These are phyloP conservation scores for Aspergillus niger DNA, from an alignment of 2,329 filamentous ascomycete species.

Conservation along the genomic window DNA sequence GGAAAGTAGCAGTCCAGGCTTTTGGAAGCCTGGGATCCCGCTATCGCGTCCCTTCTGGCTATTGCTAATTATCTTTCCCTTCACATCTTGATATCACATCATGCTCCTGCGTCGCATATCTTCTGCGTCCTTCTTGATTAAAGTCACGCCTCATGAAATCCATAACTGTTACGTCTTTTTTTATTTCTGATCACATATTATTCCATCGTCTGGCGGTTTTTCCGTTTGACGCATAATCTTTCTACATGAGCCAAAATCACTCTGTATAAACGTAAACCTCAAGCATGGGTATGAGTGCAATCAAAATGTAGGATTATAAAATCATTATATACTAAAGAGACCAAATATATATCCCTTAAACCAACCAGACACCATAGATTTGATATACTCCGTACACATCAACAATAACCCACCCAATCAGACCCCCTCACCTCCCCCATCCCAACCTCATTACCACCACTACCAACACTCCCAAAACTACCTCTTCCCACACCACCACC, in stretches of 20 bases:
- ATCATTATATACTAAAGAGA: neutral
- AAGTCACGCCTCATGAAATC: slow-evolving; percentile 42
- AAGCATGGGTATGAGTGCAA: too few species aligned
- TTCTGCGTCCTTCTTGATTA: slow-evolving; percentile 34
- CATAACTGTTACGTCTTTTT: slow-evolving; percentile 28
- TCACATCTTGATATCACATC: slow-evolving; percentile 15
- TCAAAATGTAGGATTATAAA: too few species aligned
- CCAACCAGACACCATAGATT: neutral
- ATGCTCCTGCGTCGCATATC: slow-evolving; percentile 24
- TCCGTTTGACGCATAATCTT: neutral
- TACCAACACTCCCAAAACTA: slow-evolving; percentile 9
- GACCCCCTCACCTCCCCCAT: slow-evolving; percentile 13
- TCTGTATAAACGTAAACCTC: neutral
- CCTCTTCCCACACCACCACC: neutral
- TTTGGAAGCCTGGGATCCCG: neutral
- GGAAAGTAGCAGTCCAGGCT: neutral
- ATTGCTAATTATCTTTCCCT: slow-evolving; percentile 15
- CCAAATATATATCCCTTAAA: neutral
- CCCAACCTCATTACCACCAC: slow-evolving; percentile 9
- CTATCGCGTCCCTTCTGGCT: slow-evolving; percentile 22
- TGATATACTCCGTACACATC: neutral
- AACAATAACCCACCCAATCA: slow-evolving; percentile 21
- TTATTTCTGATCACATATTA: neutral
- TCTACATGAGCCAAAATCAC: neutral
- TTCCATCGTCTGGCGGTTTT: neutral